Evolutionary conservation across 1,284 basidiomycete species (phyloP).

Genomic region (Apiotrichum veenhuisii): DNA sequence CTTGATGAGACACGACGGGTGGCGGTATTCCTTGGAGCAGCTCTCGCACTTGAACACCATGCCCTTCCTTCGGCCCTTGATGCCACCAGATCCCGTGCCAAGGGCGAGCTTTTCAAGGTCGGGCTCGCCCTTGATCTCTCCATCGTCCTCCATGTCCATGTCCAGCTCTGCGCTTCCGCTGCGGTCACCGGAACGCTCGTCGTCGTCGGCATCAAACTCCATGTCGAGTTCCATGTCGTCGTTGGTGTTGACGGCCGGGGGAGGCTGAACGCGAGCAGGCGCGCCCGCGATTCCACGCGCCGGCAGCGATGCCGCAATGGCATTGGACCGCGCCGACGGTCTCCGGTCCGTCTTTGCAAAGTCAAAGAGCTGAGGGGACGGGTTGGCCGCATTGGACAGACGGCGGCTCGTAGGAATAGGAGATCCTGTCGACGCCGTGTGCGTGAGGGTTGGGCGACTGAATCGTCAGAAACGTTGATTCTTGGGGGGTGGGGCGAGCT

Average conservation of each 20-base stretch:
- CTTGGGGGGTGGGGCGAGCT: neutral
- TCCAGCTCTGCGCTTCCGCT: conserved; percentile 32
- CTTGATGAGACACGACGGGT: conserved; percentile 91
- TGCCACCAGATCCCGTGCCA: conserved; percentile 47
- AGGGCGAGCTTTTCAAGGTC: conserved; percentile 40
- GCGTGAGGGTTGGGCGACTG: conserved; percentile 23
- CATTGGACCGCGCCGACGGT: conserved; percentile 17
- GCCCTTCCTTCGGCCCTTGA: conserved; percentile 62
- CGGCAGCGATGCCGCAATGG: conserved; percentile 36
- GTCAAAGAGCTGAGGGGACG: conserved; percentile 41
- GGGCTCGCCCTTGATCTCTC: conserved; percentile 7
- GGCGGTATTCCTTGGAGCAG: conserved; percentile 89
- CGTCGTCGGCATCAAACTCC: conserved; percentile 31
- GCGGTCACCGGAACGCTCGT: conserved; percentile 18
- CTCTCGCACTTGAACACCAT: conserved; percentile 87
- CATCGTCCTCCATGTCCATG: conserved; percentile 35
- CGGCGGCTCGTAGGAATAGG: conserved; percentile 29
- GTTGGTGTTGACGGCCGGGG: conserved; percentile 7
- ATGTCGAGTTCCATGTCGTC: conserved; percentile 48
- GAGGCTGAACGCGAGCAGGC: conserved; percentile 7
- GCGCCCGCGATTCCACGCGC: conserved; percentile 19
- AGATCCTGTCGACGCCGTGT: conserved; percentile 21
- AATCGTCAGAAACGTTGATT: neutral
- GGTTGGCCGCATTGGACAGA: conserved; percentile 22
- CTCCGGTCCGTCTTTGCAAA: conserved; percentile 45